These are phyloP conservation scores for Paspalum vaginatum DNA, from an alignment of 176 grass and related monocot species.

Conservation along the genomic window DNA sequence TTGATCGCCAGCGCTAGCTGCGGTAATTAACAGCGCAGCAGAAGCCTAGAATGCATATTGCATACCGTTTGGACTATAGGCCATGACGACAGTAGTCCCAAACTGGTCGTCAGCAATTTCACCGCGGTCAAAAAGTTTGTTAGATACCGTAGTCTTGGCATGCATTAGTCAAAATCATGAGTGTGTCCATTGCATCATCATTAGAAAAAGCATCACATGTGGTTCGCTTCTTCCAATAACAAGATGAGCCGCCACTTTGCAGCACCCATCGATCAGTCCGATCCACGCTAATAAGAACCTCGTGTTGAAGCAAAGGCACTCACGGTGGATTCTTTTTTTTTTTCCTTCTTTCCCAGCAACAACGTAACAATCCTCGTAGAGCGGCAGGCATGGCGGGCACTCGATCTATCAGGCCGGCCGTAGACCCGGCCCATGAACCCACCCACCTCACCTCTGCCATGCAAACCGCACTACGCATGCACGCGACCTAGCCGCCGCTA, in stretches of 20 bases:
- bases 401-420: conserved; percentile 29
- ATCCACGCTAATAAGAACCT: not conserved
- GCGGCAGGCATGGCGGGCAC: conserved; percentile 51
- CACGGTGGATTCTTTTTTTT: not conserved
- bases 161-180: not conserved
- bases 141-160: not conserved
- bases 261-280: not conserved
- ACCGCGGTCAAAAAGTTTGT: not conserved
- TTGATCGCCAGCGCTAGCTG: too few relatives aligned
- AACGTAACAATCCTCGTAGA: conserved; percentile 26
- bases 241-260: not conserved
- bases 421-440: conserved; percentile 25
- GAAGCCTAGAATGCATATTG: too few relatives aligned
- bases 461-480: conserved; percentile 28
- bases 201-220: not conserved
- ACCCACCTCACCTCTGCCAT: conserved; percentile 50
- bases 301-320: conserved; percentile 30
- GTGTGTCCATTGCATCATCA: conserved; percentile 11
- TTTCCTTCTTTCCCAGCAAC: not conserved
- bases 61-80: too few relatives aligned
- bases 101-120: not conserved
- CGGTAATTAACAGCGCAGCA: too few relatives aligned
- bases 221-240: not conserved
- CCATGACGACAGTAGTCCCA: not conserved
- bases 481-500: not conserved